phyloP scores from a whole-genome alignment of 2,329 filamentous ascomycete genomes.

The Pezicula neosporulosa region DNA sequence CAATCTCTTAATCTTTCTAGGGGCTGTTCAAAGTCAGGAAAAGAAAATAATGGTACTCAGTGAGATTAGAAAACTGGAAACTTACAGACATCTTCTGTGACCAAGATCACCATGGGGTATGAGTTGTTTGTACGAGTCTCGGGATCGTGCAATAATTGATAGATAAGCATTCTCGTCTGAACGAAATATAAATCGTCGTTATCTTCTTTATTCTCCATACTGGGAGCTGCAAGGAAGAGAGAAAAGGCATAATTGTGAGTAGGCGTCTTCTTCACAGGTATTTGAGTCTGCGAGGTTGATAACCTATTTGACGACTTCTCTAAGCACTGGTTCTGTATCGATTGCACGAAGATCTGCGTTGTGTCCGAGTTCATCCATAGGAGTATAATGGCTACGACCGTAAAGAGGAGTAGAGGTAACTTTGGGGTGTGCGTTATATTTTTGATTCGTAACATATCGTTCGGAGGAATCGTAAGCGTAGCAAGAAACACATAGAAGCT shows the following conservation, averaged over 20 bases:
- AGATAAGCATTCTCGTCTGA: slow-evolving; percentile 34
- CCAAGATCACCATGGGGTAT: neutral
- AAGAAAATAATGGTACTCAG: too few species aligned
- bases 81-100: neutral
- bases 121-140: slow-evolving; percentile 28
- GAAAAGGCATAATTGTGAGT: neutral
- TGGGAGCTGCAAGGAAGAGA: neutral
- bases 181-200: slow-evolving; percentile 30
- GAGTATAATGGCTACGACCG: too few species aligned
- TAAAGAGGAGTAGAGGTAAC: too few species aligned
- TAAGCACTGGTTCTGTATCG: too few species aligned
- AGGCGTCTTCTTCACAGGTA: neutral
- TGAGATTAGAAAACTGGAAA: too few species aligned
- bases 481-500: too few species aligned
- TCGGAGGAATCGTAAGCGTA: too few species aligned
- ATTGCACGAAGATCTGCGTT: too few species aligned
- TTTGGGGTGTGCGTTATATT: too few species aligned
- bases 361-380: too few species aligned
- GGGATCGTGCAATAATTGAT: slow-evolving; percentile 36
- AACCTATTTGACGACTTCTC: neutral
- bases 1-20: slow-evolving; percentile 26
- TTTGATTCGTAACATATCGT: too few species aligned
- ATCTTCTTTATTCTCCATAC: neutral
- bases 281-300: too few species aligned
- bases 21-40: neutral